A percentile compares a stretch with the other conserved stretches of the same genome.
Conservation (phyloP, 306 rosid species). For the Prunus dulcis region DNA sequence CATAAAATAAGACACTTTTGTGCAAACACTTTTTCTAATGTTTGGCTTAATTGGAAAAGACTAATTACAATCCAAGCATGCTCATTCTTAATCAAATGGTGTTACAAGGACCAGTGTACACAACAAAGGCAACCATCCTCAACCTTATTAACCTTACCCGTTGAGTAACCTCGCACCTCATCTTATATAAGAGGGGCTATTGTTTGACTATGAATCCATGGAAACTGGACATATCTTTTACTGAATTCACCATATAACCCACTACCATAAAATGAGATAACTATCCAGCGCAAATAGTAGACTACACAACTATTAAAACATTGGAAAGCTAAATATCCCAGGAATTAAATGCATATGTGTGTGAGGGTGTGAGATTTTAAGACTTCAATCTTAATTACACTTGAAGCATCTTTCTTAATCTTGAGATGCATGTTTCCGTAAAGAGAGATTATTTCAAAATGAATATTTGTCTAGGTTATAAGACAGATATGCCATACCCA, state of each 20-base stretch:
- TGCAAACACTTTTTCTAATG: background rate
- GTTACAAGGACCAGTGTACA: background rate
- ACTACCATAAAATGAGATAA: background rate
- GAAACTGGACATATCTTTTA: background rate
- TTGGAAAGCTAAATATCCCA: background rate
- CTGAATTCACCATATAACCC: background rate
- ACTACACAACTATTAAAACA: background rate
- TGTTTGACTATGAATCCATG: background rate
- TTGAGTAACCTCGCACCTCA: background rate
- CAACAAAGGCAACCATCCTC: background rate
- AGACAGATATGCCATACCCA: slow-evolving; percentile 55
- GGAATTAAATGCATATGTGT: background rate
- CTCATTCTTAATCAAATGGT: background rate
- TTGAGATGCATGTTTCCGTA: background rate
- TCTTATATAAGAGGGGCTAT: background rate
- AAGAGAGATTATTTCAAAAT: background rate
- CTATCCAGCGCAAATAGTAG: background rate
- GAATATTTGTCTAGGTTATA: background rate
- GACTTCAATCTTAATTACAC: background rate
- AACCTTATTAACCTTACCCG: background rate
- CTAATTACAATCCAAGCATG: background rate
- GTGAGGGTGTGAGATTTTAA: background rate
- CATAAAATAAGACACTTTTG: background rate
- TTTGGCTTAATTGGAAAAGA: background rate
- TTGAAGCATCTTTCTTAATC: background rate